Evolutionary conservation across 371 early-diverging fungal genomes (phyloP).

Genomic region (Mucor circinelloides): DNA sequence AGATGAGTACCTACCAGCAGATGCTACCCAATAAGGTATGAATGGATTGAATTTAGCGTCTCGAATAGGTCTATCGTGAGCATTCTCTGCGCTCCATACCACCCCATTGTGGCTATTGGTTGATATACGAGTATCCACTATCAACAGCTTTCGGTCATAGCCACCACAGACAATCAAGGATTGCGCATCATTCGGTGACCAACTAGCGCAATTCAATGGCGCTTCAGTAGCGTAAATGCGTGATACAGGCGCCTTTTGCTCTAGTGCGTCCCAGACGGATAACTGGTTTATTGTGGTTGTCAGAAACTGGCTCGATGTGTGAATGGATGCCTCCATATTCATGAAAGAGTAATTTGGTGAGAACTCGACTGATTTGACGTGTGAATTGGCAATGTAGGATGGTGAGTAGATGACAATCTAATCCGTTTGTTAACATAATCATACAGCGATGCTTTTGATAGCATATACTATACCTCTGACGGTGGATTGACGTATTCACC

Average conservation of each 20-base stretch:
- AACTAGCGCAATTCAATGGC: slow-evolving; percentile 28
- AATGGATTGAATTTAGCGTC: slow-evolving; percentile 74
- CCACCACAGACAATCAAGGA: slow-evolving; percentile 35
- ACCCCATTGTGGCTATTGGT: background rate
- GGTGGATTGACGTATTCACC: slow-evolving; percentile 24
- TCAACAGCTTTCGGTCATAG: slow-evolving; percentile 14
- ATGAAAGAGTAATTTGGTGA: slow-evolving; percentile 7
- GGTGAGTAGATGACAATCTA: background rate
- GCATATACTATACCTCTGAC: background rate
- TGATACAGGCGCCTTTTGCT: slow-evolving; percentile 18
- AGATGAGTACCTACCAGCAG: slow-evolving; percentile 37
- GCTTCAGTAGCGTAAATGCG: background rate
- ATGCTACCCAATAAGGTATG: slow-evolving; percentile 82
- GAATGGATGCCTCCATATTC: background rate
- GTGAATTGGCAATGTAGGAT: slow-evolving; percentile 22
- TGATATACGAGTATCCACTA: slow-evolving; percentile 30
- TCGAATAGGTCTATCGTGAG: slow-evolving; percentile 50
- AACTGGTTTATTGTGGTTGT: slow-evolving; percentile 18
- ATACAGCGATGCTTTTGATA: background rate
- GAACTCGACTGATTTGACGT: slow-evolving; percentile 31
- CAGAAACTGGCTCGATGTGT: slow-evolving; percentile 13
- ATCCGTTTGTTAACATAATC: background rate
- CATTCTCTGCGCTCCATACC: slow-evolving; percentile 32
- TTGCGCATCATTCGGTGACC: slow-evolving; percentile 42
- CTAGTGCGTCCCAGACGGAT: slow-evolving; percentile 33